Base-by-base conservation (phyloP, 2,329 filamentous ascomycete genomes). In the Colletotrichum ledebouriae region DNA sequence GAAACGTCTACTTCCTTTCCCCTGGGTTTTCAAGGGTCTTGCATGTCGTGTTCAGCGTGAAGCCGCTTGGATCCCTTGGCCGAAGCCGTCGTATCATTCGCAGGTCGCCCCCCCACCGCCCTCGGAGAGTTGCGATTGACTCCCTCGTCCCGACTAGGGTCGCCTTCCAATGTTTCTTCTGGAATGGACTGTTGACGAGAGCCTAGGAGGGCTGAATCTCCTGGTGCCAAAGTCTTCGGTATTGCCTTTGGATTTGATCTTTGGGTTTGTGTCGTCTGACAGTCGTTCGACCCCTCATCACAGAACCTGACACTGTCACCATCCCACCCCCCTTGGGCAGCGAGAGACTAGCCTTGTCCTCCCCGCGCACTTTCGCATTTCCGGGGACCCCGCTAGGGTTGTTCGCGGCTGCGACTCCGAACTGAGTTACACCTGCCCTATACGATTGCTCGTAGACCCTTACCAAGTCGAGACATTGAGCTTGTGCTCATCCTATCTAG, bases 21-120 rank as follows among this genome's bases (percentile, higher is more conserved):
- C 41, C 55, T 59, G 29, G 39, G 9, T 2, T 17, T 37, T 3
- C 65, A 59, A 22, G 65, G 60, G 17, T 59, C 39, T 17, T 59
- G 41, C 44, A 37, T 59, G 41, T 49, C 34, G 47, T 15, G 9
- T 0, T 50, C 12, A 29, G 13, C 17, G 4, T 20, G 20, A 25
- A 47, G 52, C 59, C 59, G 52, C 59, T 59, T 68, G 47, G 65
- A 56, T 68, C 65, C 22, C 65, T 64, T 60, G 60, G 53, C 41
- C 15, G 47, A 53, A 42, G 37, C 47, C 61, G 39, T 17, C 20
- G 47, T 44, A 44, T 53, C 39, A 59, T 50, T 65, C n/a, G 61
- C 55, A 55, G 47, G 59, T 59, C 61, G 25, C 25, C 42, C 33
- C 29, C 20, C 41, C 41, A 22, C 50, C 7, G 13, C 34, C 4